Conservation (phyloP, 2,329 filamentous ascomycete species). For the Aspergillus arachidicola region DNA sequence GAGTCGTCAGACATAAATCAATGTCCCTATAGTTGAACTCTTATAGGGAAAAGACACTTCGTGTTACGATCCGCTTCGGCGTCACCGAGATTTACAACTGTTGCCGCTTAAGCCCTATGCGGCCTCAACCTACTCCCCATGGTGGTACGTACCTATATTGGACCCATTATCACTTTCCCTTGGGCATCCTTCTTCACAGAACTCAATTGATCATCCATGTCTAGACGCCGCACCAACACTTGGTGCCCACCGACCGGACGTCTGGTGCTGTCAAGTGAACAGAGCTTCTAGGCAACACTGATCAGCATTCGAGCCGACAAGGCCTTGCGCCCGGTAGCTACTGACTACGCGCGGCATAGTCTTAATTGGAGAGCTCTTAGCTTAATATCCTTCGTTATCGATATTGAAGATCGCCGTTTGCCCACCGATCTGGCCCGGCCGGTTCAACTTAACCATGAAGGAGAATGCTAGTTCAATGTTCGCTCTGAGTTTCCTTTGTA, state of each 20-base stretch:
- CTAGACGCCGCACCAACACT: no score
- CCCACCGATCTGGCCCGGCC: neutral
- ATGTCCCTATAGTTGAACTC: neutral
- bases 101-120: neutral
- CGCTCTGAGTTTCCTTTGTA: neutral
- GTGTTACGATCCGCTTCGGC: neutral
- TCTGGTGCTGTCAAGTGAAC: no score
- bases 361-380: neutral
- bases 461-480: neutral
- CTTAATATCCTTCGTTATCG: neutral
- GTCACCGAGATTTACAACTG: neutral
- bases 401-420: neutral
- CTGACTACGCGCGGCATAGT: neutral
- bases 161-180: neutral
- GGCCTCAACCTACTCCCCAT: neutral
- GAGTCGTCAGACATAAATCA: neutral
- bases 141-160: neutral
- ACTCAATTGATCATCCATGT: no score
- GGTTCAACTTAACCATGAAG: neutral
- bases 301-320: neutral
- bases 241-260: no score
- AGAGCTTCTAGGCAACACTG: no score
- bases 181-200: neutral
- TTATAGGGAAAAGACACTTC: neutral
- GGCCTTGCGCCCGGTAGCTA: neutral